phyloP scores from a whole-genome alignment of 1,284 basidiomycete species.

The Moniliophthora roreri region DNA sequence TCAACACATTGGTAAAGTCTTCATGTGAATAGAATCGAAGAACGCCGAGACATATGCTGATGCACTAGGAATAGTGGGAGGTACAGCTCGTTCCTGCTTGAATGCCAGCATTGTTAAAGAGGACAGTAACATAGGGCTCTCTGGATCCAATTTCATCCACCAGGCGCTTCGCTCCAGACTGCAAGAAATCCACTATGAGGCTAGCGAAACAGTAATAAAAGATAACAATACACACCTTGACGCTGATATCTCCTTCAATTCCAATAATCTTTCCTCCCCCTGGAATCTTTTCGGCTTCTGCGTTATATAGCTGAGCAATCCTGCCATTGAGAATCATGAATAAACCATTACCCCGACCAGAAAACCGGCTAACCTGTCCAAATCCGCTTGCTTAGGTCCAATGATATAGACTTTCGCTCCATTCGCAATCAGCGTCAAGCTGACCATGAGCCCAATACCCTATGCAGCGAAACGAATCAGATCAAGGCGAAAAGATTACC shows the following conservation, averaged over 20 bases:
- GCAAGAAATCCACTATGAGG: neutral
- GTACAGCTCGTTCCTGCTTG: conserved; percentile 23
- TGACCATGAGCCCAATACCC: conserved; percentile 52
- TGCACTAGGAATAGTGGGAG: conserved; percentile 33
- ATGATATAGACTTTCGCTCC: conserved; percentile 51
- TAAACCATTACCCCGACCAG: neutral
- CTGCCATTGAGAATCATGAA: conserved; percentile 21
- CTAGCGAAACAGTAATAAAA: neutral
- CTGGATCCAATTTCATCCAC: conserved; percentile 40
- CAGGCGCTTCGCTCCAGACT: conserved; percentile 46
- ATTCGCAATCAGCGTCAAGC: conserved; percentile 45
- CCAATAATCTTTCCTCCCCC: conserved; percentile 39
- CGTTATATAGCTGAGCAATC: conserved; percentile 37
- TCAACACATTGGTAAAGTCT: conserved; percentile 36
- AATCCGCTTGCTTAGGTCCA: conserved; percentile 41
- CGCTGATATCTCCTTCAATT: conserved; percentile 44
- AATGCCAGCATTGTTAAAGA: conserved; percentile 36
- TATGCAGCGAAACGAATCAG: conserved; percentile 16
- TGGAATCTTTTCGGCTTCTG: conserved; percentile 30
- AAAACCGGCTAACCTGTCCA: conserved; percentile 31
- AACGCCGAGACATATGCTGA: conserved; percentile 36
- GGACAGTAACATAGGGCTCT: conserved; percentile 42
- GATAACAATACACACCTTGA: conserved; percentile 32
- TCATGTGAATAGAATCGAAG: conserved; percentile 39
- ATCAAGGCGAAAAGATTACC: neutral